These are phyloP conservation scores for Exophiala viscosa DNA, from an alignment of 2,329 filamentous ascomycete genomes.

Conservation along the genomic window DNA sequence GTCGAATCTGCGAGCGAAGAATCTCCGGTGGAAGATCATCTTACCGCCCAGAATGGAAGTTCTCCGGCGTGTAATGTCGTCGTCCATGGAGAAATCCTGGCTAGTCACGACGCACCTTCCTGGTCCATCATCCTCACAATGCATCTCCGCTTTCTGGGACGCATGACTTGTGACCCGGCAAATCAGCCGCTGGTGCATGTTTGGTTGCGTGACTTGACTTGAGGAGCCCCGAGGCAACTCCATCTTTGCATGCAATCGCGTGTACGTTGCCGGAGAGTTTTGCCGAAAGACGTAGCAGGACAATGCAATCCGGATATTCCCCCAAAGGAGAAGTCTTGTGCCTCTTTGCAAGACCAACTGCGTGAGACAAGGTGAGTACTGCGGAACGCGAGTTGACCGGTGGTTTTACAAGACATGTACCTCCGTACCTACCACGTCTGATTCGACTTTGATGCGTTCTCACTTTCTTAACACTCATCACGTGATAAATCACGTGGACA, in stretches of 20 bases:
- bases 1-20: constrained; percentile 1
- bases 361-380: neutral
- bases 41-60: constrained; percentile 5
- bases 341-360: neutral
- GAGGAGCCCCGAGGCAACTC: too few species aligned
- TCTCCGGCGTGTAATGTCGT: constrained; percentile 6
- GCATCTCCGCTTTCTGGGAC: too few species aligned
- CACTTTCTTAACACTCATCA: neutral
- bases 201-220: too few species aligned
- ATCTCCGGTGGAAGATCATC: constrained; percentile 13
- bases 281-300: neutral
- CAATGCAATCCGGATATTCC: constrained; percentile 3
- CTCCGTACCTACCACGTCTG: neutral
- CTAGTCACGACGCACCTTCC: neutral
- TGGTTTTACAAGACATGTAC: neutral
- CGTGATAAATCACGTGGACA: neutral
- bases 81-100: neutral
- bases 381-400: neutral
- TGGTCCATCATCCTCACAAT: neutral
- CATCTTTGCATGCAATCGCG: too few species aligned
- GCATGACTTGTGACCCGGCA: neutral
- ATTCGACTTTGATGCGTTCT: neutral
- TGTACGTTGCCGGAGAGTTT: neutral
- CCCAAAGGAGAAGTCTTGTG: constrained; percentile 1
- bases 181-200: neutral